Conservation (phyloP, 331 rosid genomes). For the Saraca asoca region DNA sequence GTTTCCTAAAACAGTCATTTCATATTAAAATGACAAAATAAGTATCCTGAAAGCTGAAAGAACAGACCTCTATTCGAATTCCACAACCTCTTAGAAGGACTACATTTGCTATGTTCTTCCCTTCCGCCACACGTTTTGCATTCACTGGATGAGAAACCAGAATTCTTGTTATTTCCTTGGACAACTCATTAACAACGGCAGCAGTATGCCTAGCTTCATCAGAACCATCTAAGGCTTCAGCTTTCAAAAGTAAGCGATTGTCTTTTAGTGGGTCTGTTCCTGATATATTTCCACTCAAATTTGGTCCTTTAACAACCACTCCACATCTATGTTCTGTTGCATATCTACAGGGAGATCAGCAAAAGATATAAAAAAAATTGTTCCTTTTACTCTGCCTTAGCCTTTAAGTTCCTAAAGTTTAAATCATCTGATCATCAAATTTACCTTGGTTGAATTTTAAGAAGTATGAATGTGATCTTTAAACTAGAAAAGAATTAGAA, state of each 20-base stretch:
- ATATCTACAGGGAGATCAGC: slow-evolving; percentile 54
- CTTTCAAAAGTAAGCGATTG: slow-evolving; percentile 87
- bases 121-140: slow-evolving; percentile 75
- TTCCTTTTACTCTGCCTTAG: slow-evolving; percentile 28
- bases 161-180: slow-evolving; percentile 86
- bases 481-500: slow-evolving; percentile 22
- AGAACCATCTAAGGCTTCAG: slow-evolving; percentile 80
- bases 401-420: slow-evolving; percentile 19
- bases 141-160: slow-evolving; percentile 84
- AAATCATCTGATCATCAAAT: slow-evolving; percentile 8
- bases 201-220: slow-evolving; percentile 86
- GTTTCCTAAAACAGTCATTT: slow-evolving; percentile 11
- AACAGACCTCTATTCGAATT: slow-evolving; percentile 85
- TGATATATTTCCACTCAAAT: slow-evolving; percentile 88
- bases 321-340: slow-evolving; percentile 99
- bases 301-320: slow-evolving; percentile 92
- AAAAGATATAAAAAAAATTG: slow-evolving; percentile 10
- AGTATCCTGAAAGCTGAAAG: slow-evolving; percentile 8
- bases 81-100: slow-evolving; percentile 95
- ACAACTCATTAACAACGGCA: slow-evolving; percentile 74
- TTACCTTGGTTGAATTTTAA: slow-evolving; percentile 4
- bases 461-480: slow-evolving; percentile 24
- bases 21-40: slow-evolving; percentile 13
- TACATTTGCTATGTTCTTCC: slow-evolving; percentile 82
- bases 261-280: slow-evolving; percentile 95